A percentile compares a stretch with the other conserved stretches of the same genome.
Conservation (phyloP, 768 basidiomycete species). For the Glaciozyma antarctica region DNA sequence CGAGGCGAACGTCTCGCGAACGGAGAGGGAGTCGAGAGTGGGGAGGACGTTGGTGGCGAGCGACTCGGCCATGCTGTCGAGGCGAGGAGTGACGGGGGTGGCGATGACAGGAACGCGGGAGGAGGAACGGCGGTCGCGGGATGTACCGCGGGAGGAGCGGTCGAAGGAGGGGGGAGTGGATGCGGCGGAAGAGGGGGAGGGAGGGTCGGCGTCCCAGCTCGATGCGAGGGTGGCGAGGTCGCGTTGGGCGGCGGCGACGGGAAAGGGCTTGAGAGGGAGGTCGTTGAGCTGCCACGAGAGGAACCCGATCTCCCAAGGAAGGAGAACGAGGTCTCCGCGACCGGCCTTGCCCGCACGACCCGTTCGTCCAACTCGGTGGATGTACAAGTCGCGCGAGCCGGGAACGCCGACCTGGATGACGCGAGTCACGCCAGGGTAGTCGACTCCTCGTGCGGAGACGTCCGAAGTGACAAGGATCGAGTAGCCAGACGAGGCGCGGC, state of each 20-base stretch:
- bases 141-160: constrained; percentile 4
- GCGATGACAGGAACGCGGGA: constrained; percentile 8
- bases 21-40: constrained; percentile 34
- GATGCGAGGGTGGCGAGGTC: constrained; percentile 48
- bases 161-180: background rate
- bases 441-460: constrained; percentile 53
- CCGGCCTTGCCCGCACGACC: constrained; percentile 47
- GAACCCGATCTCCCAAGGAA: constrained; percentile 49
- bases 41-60: constrained; percentile 31
- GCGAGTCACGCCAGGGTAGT: constrained; percentile 58
- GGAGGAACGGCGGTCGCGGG: background rate
- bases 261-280: constrained; percentile 59
- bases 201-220: constrained; percentile 45
- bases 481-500: constrained; percentile 56
- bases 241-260: constrained; percentile 45
- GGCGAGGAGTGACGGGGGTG: constrained; percentile 25
- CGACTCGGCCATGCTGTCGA: constrained; percentile 35
- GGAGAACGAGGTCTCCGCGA: constrained; percentile 51
- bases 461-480: constrained; percentile 44
- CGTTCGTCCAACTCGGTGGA: constrained; percentile 44
- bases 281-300: constrained; percentile 52
- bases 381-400: constrained; percentile 48
- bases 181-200: background rate
- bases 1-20: constrained; percentile 57
- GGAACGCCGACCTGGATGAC: constrained; percentile 83